These are phyloP conservation scores for Ustilago trichophora DNA, from an alignment of 1,284 basidiomycete genomes.

Conservation along the genomic window DNA sequence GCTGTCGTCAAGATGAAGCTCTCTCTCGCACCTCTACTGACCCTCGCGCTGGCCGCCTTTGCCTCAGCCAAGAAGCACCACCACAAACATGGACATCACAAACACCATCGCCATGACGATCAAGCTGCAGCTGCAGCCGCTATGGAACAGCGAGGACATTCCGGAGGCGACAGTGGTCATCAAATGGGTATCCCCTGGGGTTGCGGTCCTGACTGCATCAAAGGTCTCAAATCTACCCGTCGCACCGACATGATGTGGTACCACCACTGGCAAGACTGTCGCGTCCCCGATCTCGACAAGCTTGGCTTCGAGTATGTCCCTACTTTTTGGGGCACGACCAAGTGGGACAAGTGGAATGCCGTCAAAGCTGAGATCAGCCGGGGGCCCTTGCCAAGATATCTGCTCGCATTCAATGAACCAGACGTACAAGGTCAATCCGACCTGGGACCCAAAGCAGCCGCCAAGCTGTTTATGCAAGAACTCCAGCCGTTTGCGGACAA, in stretches of 20 bases:
- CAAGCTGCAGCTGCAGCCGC: neutral
- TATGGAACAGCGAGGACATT: neutral
- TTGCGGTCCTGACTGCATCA: constrained; percentile 29
- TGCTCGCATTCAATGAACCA: constrained; percentile 62
- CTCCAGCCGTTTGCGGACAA: constrained; percentile 53
- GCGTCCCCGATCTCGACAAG: constrained; percentile 30
- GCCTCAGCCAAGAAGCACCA: constrained; percentile 17
- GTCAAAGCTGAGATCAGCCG: constrained; percentile 44
- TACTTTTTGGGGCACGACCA: constrained; percentile 57
- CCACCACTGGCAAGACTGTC: constrained; percentile 54
- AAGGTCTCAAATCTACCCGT: constrained; percentile 21
- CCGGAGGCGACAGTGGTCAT: neutral
- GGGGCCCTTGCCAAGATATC: constrained; percentile 20
- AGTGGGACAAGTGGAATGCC: constrained; percentile 49
- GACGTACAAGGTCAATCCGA: constrained; percentile 57
- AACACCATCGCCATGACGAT: constrained; percentile 1
- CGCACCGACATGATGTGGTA: constrained; percentile 35
- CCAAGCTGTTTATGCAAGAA: constrained; percentile 54
- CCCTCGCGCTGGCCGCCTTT: constrained; percentile 19
- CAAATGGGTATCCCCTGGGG: constrained; percentile 49
- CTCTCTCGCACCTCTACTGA: constrained; percentile 4
- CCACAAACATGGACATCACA: constrained; percentile 5
- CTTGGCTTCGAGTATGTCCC: constrained; percentile 57
- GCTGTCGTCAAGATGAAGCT: constrained; percentile 6
- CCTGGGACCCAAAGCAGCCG: constrained; percentile 51